Evolutionary conservation across 768 basidiomycete genomes (phyloP), one percentile per base, ranked within the genome.

Genomic region (Fomitopsis serialis): DNA sequence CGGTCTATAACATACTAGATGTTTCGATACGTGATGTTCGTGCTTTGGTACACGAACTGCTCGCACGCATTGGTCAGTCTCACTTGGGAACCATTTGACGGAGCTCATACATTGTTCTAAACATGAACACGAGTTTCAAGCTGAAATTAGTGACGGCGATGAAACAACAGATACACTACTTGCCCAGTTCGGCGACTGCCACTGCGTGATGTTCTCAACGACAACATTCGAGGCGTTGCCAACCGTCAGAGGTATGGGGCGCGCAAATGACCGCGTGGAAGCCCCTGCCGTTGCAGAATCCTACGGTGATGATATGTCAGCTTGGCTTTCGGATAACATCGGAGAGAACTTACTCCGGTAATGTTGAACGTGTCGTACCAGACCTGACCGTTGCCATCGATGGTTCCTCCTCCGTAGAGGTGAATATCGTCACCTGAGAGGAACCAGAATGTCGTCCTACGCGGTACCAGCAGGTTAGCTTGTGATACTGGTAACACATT

Each of bases 381-480:
- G 32, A 72, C 68, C 57, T 78, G 77, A 6, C 76, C 76, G 45
- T 76, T 76, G 43, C 68, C 74, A 63, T 78, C 74, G 48, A 79
- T 67, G 17, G 72, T 73, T 32, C 77, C 77, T 40, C 76, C 74
- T 37, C 77, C 75, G 52, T 74, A 72, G 42, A 72, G 56, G 50
- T 69, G 66, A 46, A 71, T 59, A 53, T 69, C 64, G 42, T 70
- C 55, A 0, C 72, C 72, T 5, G 70, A 70, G 8, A 72, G 61
- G 55, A 72, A 69, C 72, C 72, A 76, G 54, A 67, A 72, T 3
- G 74, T 74, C 6, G 72, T 68, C 13, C 72, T 74, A 17, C 29
- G 29, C 6, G 11, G 29, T 6, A 68, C 71, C 72, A 4, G 72
- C 27, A 22, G 1, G 42, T 8, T 35, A 15, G 49, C n/a, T n/a